A percentile compares a stretch with the other conserved stretches of the same genome.
Conservation (phyloP, 306 rosid species). For the Citrullus colocynthis region DNA sequence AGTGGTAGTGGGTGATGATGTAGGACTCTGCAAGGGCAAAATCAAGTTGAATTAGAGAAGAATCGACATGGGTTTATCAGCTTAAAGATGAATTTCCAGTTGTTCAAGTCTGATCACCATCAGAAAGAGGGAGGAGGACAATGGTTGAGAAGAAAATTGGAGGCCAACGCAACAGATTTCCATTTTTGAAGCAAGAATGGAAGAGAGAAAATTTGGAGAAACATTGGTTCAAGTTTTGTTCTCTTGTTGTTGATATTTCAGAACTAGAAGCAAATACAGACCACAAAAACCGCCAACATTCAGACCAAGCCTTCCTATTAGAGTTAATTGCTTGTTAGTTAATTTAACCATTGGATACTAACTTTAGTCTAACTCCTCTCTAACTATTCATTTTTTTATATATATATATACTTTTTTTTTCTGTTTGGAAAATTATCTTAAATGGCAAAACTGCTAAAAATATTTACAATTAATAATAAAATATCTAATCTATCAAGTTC, state of each 20-base stretch:
- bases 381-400: too few relatives aligned
- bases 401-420: too few relatives aligned
- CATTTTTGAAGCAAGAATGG: not conserved
- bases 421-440: too few relatives aligned
- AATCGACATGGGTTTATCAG: not conserved
- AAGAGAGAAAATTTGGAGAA: not conserved
- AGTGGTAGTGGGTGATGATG: slow-evolving; percentile 28
- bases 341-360: too few relatives aligned
- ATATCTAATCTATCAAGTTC: too few relatives aligned
- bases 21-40: slow-evolving; percentile 39
- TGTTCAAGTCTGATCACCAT: not conserved
- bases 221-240: not conserved
- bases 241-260: not conserved
- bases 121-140: not conserved
- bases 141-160: not conserved
- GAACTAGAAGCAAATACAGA: not conserved
- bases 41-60: not conserved
- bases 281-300: not conserved
- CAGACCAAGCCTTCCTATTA: not conserved
- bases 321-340: too few relatives aligned
- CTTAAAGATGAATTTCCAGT: not conserved
- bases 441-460: too few relatives aligned
- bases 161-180: not conserved
- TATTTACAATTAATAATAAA: too few relatives aligned
- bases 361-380: too few relatives aligned